These are phyloP conservation scores for Podospora didyma DNA, from an alignment of 495 filamentous ascomycete genomes.

Conservation along the genomic window DNA sequence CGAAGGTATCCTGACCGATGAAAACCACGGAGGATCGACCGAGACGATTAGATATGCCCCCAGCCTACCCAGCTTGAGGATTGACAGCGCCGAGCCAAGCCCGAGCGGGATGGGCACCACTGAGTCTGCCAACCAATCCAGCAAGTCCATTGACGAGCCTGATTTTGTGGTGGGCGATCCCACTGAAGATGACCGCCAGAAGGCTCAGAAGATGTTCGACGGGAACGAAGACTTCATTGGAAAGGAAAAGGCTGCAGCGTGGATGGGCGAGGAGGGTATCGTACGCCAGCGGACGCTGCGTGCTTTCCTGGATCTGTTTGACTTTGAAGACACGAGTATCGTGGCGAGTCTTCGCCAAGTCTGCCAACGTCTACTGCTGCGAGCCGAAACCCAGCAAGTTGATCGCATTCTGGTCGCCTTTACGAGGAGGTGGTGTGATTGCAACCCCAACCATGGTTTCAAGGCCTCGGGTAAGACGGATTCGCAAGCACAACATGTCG, in stretches of 20 bases:
- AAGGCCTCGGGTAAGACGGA: conserved; percentile 68
- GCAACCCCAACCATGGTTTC: conserved; percentile 93
- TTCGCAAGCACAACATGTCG: background rate
- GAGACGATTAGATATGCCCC: conserved; percentile 47
- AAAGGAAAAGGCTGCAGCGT: conserved; percentile 76
- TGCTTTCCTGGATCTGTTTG: conserved; percentile 90
- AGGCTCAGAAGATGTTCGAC: conserved; percentile 77
- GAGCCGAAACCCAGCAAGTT: conserved; percentile 94
- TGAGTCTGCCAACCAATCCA: conserved; percentile 19
- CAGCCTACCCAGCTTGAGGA: conserved; percentile 36
- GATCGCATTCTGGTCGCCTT: conserved; percentile 90
- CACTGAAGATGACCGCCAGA: conserved; percentile 63
- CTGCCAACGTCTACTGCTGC: conserved; percentile 77
- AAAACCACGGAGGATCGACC: conserved; percentile 36
- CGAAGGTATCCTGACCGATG: conserved; percentile 37
- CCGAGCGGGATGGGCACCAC: conserved; percentile 13
- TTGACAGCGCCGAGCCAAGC: conserved; percentile 30
- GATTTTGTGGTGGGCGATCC: conserved; percentile 44
- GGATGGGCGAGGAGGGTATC: conserved; percentile 76
- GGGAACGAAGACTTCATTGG: conserved; percentile 77
- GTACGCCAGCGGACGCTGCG: conserved; percentile 62
- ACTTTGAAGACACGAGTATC: conserved; percentile 80
- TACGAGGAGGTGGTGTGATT: conserved; percentile 85
- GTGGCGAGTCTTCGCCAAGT: conserved; percentile 73
- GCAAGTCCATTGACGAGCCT: conserved; percentile 46